Percentiles rank a stretch among this genome's conserved stretches.
Evolutionary conservation across 306 rosid genomes (phyloP).

Genomic region (Senna siamea): DNA sequence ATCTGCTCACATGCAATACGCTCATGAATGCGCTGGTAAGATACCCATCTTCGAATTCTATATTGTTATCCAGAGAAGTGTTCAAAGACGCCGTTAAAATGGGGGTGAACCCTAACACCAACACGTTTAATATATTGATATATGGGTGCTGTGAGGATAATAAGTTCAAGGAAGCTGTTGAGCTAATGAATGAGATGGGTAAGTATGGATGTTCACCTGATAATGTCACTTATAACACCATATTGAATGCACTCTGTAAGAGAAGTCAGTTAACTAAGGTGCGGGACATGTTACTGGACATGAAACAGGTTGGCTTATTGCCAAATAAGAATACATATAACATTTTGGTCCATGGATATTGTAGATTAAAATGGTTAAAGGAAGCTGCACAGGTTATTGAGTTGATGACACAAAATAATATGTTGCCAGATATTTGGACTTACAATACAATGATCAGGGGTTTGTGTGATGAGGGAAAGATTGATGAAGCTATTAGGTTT

Average conservation of each 20-base stretch:
- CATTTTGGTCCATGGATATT: conserved; percentile 81
- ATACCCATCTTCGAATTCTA: conserved; percentile 49
- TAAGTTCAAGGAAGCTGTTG: conserved; percentile 55
- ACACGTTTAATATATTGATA: conserved; percentile 70
- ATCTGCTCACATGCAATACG: conserved; percentile 73
- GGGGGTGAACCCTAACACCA: conserved; percentile 52
- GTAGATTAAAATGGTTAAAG: conserved; percentile 72
- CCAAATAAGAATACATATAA: conserved; percentile 70
- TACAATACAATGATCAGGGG: conserved; percentile 75
- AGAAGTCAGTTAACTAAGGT: conserved; percentile 61
- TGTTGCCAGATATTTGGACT: conserved; percentile 81
- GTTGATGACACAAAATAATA: conserved; percentile 56
- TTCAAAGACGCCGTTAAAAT: conserved; percentile 53
- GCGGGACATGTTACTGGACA: conserved; percentile 61
- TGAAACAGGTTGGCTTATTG: conserved; percentile 60
- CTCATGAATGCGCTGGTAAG: conserved; percentile 64
- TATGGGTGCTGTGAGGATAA: conserved; percentile 61
- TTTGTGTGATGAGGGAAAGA: conserved; percentile 69
- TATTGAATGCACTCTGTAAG: conserved; percentile 66
- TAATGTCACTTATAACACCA: conserved; percentile 72
- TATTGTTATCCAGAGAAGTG: conserved; percentile 43
- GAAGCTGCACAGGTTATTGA: conserved; percentile 73
- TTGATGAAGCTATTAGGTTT: conserved; percentile 71
- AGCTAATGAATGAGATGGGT: conserved; percentile 52
- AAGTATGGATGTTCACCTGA: conserved; percentile 68